These are phyloP conservation scores for Neonectria ditissima DNA, from an alignment of 2,329 filamentous ascomycete species.

Conservation along the genomic window DNA sequence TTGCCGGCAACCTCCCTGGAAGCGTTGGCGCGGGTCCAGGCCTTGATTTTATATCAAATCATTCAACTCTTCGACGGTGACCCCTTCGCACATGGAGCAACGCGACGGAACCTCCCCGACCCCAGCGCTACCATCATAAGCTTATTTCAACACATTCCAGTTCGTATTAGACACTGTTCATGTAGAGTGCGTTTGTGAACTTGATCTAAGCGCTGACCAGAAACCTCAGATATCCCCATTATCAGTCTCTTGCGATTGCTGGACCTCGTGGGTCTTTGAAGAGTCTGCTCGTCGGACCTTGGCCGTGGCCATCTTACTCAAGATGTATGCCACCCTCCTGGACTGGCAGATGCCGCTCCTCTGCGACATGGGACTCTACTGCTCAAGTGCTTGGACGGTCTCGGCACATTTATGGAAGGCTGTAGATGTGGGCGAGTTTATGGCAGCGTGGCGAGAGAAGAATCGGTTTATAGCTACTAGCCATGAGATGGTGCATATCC, in stretches of 20 bases:
- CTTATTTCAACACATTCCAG: background rate
- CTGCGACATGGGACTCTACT: background rate
- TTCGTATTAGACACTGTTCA: no score
- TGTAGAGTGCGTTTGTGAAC: background rate
- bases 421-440: conserved; percentile 9
- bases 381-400: conserved; percentile 7
- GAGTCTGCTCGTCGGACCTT: conserved; percentile 15
- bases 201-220: background rate
- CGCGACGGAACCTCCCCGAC: no score
- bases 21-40: conserved; percentile 13
- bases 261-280: conserved; percentile 18
- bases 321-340: conserved; percentile 1
- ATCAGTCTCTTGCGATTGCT: background rate
- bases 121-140: background rate
- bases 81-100: no score
- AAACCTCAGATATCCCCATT: no score
- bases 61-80: conserved; percentile 12
- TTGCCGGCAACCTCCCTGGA: conserved; percentile 12
- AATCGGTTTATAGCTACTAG: background rate
- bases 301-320: conserved; percentile 5
- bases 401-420: conserved; percentile 18
- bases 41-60: conserved; percentile 18
- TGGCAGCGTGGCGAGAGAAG: conserved; percentile 13
- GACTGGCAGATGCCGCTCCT: conserved; percentile 8
- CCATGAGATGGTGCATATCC: no score